Conservation (phyloP, 2,329 filamentous ascomycete species). For the Thielaviopsis populi region DNA sequence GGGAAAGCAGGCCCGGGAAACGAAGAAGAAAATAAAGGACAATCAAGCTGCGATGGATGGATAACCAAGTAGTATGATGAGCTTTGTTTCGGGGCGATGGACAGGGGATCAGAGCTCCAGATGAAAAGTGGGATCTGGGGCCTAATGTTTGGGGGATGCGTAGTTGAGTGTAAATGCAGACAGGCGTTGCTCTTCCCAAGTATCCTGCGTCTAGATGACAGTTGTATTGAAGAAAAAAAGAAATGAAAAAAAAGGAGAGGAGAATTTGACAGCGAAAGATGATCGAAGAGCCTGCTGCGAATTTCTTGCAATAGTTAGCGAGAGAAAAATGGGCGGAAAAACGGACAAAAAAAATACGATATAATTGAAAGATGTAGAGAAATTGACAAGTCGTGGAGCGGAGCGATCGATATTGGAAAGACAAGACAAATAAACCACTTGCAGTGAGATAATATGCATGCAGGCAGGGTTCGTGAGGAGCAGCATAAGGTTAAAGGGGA, state of each 20-base stretch:
- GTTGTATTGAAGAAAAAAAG: background rate
- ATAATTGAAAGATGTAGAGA: too few species aligned
- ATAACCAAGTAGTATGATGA: background rate
- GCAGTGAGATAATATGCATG: background rate
- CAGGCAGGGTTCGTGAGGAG: background rate
- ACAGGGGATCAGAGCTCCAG: conserved; percentile 12
- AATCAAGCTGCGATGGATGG: background rate
- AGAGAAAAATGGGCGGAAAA: background rate
- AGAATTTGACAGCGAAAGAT: background rate
- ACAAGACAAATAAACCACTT: background rate
- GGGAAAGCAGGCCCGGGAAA: conserved; percentile 8
- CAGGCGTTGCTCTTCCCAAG: background rate
- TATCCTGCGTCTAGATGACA: background rate
- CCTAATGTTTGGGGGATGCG: background rate
- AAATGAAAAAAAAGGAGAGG: background rate
- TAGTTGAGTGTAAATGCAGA: background rate
- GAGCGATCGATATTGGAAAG: background rate
- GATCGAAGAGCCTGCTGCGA: background rate
- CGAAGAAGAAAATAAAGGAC: conserved; percentile 1
- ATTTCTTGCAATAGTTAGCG: background rate
- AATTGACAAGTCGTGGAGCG: background rate
- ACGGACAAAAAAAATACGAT: background rate
- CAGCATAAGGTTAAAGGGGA: background rate
- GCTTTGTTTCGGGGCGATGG: background rate
- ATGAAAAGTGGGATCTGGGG: conserved; percentile 8